Percentiles rank a stretch among this genome's conserved stretches.
These are phyloP conservation scores for Myrica gale DNA, from an alignment of 306 rosid species.

Conservation along the genomic window DNA sequence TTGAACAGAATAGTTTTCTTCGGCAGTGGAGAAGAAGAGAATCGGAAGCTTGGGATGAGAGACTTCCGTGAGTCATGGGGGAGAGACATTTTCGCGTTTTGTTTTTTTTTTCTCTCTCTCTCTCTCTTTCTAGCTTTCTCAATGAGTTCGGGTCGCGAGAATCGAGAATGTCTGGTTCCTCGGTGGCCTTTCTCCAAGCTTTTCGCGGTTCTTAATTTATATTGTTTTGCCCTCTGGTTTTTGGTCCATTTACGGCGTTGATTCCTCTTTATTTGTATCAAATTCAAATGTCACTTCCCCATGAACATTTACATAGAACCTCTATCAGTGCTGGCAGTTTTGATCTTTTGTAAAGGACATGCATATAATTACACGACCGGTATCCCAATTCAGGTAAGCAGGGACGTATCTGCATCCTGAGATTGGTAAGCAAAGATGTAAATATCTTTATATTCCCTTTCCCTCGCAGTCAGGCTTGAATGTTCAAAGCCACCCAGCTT, in stretches of 20 bases:
- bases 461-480: no score
- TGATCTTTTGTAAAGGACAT: no score
- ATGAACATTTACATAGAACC: no score
- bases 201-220: conserved; percentile 22
- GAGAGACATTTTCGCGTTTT: conserved; percentile 36
- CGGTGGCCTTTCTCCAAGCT: neutral
- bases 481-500: no score
- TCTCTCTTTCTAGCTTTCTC: neutral
- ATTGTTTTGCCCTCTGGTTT: neutral
- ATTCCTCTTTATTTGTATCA: neutral
- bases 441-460: no score
- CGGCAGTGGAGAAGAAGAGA: conserved; percentile 34
- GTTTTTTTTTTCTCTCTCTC: neutral
- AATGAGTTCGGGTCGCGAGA: conserved; percentile 7
- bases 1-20: conserved; percentile 22
- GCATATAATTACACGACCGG: neutral
- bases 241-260: neutral
- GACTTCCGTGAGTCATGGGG: conserved; percentile 33
- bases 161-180: neutral
- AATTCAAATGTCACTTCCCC: no score
- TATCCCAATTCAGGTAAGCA: neutral
- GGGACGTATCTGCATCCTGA: neutral
- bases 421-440: neutral
- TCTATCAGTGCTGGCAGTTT: no score
- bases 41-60: conserved; percentile 57